Evolutionary conservation across 257 asterid species (phyloP).

Genomic region (Asclepias syriaca): DNA sequence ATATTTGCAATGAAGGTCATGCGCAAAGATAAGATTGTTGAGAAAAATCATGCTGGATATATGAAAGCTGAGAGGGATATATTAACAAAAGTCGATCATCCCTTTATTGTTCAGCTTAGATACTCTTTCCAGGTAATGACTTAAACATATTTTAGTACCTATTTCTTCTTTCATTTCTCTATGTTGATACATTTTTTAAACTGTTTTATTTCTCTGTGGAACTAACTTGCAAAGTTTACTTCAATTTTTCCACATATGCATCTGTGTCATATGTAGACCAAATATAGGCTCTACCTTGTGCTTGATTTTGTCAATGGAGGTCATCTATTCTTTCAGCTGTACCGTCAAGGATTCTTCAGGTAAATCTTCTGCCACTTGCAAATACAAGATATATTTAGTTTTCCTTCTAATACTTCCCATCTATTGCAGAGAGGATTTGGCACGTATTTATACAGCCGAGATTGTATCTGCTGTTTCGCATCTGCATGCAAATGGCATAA

Average conservation of each 20-base stretch:
- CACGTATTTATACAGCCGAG: conserved; percentile 71
- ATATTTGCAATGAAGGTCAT: conserved; percentile 80
- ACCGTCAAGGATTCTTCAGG: conserved; percentile 81
- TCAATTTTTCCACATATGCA: background rate
- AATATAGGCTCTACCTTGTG: conserved; percentile 71
- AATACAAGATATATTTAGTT: background rate
- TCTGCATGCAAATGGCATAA: conserved; percentile 64
- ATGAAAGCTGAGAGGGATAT: conserved; percentile 81
- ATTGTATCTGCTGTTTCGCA: conserved; percentile 70
- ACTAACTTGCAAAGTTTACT: background rate
- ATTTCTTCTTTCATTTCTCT: background rate
- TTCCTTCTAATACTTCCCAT: background rate
- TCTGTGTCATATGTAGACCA: conserved; percentile 35
- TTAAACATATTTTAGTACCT: background rate
- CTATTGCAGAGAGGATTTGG: conserved; percentile 67
- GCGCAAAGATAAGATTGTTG: conserved; percentile 70
- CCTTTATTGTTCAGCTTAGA: conserved; percentile 62
- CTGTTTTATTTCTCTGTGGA: background rate
- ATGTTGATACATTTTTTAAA: background rate
- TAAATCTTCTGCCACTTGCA: conserved; percentile 7
- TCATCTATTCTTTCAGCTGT: conserved; percentile 83
- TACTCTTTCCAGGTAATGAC: conserved; percentile 71
- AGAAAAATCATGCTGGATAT: conserved; percentile 65
- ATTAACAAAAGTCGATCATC: conserved; percentile 64
- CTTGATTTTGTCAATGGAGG: conserved; percentile 87